These are phyloP conservation scores for Raphanus raphanistrum DNA, from an alignment of 345 rosid genomes.

Conservation along the genomic window DNA sequence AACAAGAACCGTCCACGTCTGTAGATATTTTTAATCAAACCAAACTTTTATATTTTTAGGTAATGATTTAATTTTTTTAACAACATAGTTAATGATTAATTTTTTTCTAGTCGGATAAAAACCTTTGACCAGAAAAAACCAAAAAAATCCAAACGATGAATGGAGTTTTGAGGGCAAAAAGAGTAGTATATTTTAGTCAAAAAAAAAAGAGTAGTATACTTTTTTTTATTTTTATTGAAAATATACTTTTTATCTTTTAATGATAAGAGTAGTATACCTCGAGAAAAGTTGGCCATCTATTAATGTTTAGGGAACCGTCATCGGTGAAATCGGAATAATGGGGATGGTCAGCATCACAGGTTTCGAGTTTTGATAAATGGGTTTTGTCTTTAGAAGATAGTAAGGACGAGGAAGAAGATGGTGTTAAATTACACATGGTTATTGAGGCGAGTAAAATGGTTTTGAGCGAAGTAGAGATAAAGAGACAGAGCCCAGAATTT, in stretches of 20 bases:
- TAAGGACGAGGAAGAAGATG: slow-evolving; percentile 56
- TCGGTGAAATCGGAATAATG: slow-evolving; percentile 36
- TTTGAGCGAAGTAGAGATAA: slow-evolving; percentile 1
- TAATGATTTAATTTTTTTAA: background rate
- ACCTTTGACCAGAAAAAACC: background rate
- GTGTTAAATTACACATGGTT: slow-evolving; percentile 62
- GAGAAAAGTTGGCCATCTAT: slow-evolving; percentile 77
- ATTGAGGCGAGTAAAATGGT: slow-evolving; percentile 12
- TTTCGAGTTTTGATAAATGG: slow-evolving; percentile 47
- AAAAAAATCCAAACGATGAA: background rate
- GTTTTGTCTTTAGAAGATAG: slow-evolving; percentile 43
- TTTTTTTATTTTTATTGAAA: background rate
- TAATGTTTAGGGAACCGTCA: slow-evolving; percentile 46
- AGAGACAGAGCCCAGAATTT: slow-evolving; percentile 11
- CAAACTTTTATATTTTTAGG: background rate
- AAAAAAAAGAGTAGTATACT: background rate
- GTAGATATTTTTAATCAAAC: slow-evolving; percentile 21
- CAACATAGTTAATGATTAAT: background rate
- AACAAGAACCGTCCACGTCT: slow-evolving; percentile 24
- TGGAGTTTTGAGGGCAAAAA: background rate
- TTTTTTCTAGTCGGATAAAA: background rate
- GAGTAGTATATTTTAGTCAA: background rate
- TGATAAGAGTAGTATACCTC: slow-evolving; percentile 51
- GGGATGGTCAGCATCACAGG: slow-evolving; percentile 32
- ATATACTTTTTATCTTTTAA: too few relatives aligned